Evolutionary conservation across 176 grass and related monocot species (phyloP), one percentile per base, ranked within the genome.

Genomic region (Elymus sibiricus): DNA sequence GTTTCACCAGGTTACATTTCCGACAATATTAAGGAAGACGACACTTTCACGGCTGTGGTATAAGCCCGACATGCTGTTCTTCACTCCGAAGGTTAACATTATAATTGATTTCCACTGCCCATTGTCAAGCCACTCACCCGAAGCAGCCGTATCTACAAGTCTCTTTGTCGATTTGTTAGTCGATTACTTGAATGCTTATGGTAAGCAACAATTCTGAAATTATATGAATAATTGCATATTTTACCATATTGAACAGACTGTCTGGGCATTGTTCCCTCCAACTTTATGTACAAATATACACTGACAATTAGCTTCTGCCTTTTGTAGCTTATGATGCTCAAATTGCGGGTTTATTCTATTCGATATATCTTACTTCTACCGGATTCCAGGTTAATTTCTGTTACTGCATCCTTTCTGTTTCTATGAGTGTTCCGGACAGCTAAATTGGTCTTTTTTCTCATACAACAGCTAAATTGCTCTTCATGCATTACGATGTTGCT

Each of bases 161-260:
- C 83, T 99, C 17, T 96, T 92, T 68, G 84, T 93, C 47, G 75
- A 82, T 31, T 82, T 99, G 82, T 80, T 99, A 88, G 88, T 24
- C 49, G 97, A 99, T 96, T 96, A 99, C 82, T 92, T 99, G 68
- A 99, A 99, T 67, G 94, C 95, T 56, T 99, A 96, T 88, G 94
- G 97, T 98, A 90, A 89, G 86, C 81, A 67, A 22, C 38, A 84
- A 80, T 37, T 86, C 40, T n/a, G 4, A 67, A 42, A 71, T 90
- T 66, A 59, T 24, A 3, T 82, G 7, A 26, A 83, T 24, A n/a
- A 42, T 77, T 24, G 64, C 7, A 29, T 83, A 22, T 84, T 59
- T 82, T 39, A 60, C 70, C 22, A 35, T 80, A 42, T 37, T 75
- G 73, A 58, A 51, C 19, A 75, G 46, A 66, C 11, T 38, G 21